Evolutionary conservation across 2,329 filamentous ascomycete genomes (phyloP).

Genomic region (Aspergillus jensenii): DNA sequence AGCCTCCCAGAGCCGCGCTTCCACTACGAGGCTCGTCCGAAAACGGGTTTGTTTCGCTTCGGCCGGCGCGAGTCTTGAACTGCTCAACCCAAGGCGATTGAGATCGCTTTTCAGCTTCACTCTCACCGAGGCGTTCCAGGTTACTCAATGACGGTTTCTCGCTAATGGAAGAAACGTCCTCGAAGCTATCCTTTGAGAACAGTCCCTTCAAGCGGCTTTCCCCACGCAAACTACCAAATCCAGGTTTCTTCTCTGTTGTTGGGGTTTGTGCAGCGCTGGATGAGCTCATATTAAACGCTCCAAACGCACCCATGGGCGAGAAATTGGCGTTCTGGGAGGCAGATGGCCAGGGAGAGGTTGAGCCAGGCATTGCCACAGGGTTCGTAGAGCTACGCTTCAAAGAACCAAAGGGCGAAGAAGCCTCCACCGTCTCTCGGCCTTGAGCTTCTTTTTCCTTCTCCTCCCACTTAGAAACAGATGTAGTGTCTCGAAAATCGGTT

Average conservation of each 20-base stretch:
- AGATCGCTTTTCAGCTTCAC: slow-evolving; percentile 45
- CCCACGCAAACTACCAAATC: slow-evolving; percentile 65
- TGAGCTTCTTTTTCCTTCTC: slow-evolving; percentile 53
- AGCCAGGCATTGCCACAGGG: slow-evolving; percentile 49
- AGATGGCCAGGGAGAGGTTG: slow-evolving; percentile 59
- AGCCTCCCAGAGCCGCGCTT: slow-evolving; percentile 70
- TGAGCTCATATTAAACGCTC: slow-evolving; percentile 73
- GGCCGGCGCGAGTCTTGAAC: slow-evolving; percentile 47
- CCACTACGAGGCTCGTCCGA: slow-evolving; percentile 54
- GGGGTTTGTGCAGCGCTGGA: slow-evolving; percentile 44
- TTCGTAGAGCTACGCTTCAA: slow-evolving; percentile 58
- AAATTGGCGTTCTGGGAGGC: slow-evolving; percentile 63
- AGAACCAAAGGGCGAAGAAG: slow-evolving; percentile 51
- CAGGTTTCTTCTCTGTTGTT: slow-evolving; percentile 68
- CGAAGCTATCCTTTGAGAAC: slow-evolving; percentile 73
- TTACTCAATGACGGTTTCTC: slow-evolving; percentile 56
- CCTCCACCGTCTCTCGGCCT: slow-evolving; percentile 41
- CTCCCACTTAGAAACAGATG: slow-evolving; percentile 42
- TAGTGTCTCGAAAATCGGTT: slow-evolving; percentile 60
- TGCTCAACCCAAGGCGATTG: slow-evolving; percentile 54
- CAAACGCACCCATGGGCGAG: slow-evolving; percentile 80
- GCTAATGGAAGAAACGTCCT: slow-evolving; percentile 58
- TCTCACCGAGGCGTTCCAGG: slow-evolving; percentile 55
- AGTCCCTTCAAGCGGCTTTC: slow-evolving; percentile 85
- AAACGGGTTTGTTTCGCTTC: slow-evolving; percentile 52